Evolutionary conservation across 2,329 filamentous ascomycete genomes (phyloP).

Genomic region (Stachybotrys chlorohalonatus): DNA sequence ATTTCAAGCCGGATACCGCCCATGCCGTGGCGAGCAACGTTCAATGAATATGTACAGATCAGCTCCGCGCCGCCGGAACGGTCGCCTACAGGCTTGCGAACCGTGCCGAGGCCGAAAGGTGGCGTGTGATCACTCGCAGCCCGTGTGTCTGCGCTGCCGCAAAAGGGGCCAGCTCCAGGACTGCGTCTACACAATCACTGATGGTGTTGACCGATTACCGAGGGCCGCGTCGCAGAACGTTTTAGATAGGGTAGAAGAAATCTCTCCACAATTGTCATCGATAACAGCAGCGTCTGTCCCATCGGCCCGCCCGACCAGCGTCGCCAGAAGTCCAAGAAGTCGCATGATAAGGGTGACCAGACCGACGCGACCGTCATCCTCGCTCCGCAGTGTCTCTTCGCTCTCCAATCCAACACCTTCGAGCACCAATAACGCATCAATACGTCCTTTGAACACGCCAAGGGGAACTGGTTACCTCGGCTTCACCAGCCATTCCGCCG

Average conservation of each 20-base stretch:
- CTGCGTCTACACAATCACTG: conserved; percentile 4
- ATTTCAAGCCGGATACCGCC: no score
- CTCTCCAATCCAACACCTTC: no score
- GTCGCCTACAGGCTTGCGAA: conserved; percentile 6
- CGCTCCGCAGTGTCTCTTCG: no score
- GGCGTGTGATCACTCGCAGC: conserved; percentile 26
- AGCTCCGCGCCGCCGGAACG: conserved; percentile 4
- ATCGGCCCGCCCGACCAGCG: no score
- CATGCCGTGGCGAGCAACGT: background rate
- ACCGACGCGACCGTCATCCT: no score
- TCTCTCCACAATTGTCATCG: background rate
- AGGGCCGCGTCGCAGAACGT: background rate
- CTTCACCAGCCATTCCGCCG: conserved; percentile 32
- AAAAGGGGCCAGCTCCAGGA: conserved; percentile 1
- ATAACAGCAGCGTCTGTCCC: background rate
- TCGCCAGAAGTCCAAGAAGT: no score
- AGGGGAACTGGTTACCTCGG: conserved; percentile 28
- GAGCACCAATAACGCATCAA: background rate
- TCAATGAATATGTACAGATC: background rate
- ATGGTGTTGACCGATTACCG: background rate
- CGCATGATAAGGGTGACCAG: no score
- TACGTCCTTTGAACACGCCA: background rate
- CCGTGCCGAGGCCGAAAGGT: conserved; percentile 7
- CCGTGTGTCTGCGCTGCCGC: conserved; percentile 23
- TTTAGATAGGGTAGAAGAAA: background rate